Conservation (phyloP, 2,329 filamentous ascomycete species). For the Colletotrichum plurivorum region DNA sequence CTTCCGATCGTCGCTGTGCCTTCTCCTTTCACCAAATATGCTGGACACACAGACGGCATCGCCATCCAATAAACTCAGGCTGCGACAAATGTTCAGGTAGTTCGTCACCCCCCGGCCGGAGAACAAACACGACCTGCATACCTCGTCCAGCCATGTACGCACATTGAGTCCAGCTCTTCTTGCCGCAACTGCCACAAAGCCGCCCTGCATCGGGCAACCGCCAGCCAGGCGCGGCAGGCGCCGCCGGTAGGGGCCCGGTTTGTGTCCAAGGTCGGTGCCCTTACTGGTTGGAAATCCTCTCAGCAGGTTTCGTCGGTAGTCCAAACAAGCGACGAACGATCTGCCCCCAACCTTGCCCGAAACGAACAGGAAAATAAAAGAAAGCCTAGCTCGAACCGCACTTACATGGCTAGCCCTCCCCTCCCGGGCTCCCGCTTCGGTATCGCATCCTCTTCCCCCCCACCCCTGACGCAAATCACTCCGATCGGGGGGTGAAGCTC, state of each 20-base stretch:
- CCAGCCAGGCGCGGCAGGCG: slow-evolving; percentile 20
- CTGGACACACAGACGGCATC: not conserved
- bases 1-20: slow-evolving; percentile 2
- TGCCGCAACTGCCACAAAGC: not conserved
- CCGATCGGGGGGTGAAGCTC: slow-evolving; percentile 6
- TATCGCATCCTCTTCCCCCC: slow-evolving; percentile 6
- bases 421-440: slow-evolving; percentile 15
- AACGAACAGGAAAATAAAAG: slow-evolving; percentile 8
- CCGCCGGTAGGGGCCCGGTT: not conserved
- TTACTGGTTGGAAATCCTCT: not conserved
- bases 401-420: too few species aligned
- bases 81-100: slow-evolving; percentile 1
- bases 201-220: slow-evolving; percentile 19
- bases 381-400: slow-evolving; percentile 2
- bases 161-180: not conserved
- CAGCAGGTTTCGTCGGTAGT: not conserved
- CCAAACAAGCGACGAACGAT: not conserved
- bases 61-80: not conserved
- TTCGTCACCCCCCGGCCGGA: too few species aligned
- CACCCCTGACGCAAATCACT: slow-evolving; percentile 19
- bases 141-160: too few species aligned
- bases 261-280: too few species aligned
- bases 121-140: too few species aligned
- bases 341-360: not conserved
- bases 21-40: too few species aligned